Percentiles rank a stretch among this genome's conserved stretches.
These are phyloP conservation scores for Phialophora chinensis DNA, from an alignment of 2,329 filamentous ascomycete genomes.

Conservation along the genomic window DNA sequence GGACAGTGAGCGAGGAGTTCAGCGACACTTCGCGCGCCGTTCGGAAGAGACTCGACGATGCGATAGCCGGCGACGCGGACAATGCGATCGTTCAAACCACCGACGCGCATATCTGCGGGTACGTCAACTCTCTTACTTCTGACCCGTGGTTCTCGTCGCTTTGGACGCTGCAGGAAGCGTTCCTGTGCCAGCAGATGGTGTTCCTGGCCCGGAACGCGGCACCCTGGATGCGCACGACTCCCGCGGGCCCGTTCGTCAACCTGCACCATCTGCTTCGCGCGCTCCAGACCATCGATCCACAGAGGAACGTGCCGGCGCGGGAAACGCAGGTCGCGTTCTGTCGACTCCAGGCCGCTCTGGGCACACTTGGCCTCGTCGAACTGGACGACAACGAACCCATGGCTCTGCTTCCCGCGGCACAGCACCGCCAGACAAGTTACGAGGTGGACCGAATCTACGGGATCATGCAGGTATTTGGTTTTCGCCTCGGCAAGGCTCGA, in stretches of 20 bases:
- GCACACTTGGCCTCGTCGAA: neutral
- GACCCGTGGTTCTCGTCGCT: conserved; percentile 5
- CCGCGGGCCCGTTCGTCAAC: neutral
- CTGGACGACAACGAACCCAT: neutral
- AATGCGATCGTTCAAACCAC: neutral
- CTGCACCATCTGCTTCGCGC: neutral
- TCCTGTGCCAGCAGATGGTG: neutral
- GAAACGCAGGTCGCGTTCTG: neutral
- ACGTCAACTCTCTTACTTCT: neutral
- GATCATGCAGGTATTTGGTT: neutral
- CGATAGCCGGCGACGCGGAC: neutral
- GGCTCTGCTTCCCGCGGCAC: neutral
- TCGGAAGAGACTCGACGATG: neutral
- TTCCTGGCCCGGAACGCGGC: neutral
- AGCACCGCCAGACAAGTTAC: neutral
- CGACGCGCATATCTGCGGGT: neutral
- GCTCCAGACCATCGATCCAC: neutral
- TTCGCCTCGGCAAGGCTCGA: neutral
- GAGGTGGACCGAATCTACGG: neutral
- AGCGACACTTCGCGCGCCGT: neutral
- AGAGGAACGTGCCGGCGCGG: neutral
- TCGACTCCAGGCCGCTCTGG: neutral
- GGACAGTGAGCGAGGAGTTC: neutral
- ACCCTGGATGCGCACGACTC: neutral
- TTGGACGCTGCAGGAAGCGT: conserved; percentile 1